Conservation (phyloP, 225 moss, liverwort and hornwort genomes). For the Antitrichia curtipendula region DNA sequence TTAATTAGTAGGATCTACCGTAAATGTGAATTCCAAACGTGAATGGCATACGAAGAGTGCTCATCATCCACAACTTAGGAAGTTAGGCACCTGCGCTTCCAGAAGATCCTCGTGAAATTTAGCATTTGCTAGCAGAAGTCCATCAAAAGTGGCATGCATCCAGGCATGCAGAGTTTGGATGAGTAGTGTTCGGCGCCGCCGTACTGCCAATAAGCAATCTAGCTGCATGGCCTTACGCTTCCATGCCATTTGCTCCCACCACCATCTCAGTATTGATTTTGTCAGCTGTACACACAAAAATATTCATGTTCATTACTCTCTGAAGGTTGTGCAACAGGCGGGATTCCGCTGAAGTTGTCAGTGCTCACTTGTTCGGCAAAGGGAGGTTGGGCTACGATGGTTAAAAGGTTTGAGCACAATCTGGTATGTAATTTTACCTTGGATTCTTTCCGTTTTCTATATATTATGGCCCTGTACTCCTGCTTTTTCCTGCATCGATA, state of each 20-base stretch:
- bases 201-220: conserved; percentile 56
- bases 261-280: conserved; percentile 56
- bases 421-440: conserved; percentile 28
- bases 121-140: conserved; percentile 72
- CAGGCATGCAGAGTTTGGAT: conserved; percentile 65
- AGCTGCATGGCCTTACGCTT: conserved; percentile 77
- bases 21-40: not conserved
- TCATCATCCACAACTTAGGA: not conserved
- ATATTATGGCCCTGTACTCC: conserved; percentile 44
- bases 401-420: not conserved
- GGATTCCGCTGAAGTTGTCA: not conserved
- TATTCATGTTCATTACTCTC: not conserved
- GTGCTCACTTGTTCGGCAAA: not conserved
- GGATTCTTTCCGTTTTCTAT: conserved; percentile 52
- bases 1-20: not conserved
- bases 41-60: not conserved
- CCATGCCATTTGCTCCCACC: conserved; percentile 99
- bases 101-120: conserved; percentile 84
- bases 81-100: conserved; percentile 63
- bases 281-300: conserved; percentile 33
- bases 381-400: not conserved
- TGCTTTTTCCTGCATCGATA: conserved; percentile 61
- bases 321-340: not conserved
- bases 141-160: conserved; percentile 98
- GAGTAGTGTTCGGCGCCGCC: conserved; percentile 64